Evolutionary conservation across 148 eudicot genomes (phyloP).

Genomic region (Spergularia bocconei): DNA sequence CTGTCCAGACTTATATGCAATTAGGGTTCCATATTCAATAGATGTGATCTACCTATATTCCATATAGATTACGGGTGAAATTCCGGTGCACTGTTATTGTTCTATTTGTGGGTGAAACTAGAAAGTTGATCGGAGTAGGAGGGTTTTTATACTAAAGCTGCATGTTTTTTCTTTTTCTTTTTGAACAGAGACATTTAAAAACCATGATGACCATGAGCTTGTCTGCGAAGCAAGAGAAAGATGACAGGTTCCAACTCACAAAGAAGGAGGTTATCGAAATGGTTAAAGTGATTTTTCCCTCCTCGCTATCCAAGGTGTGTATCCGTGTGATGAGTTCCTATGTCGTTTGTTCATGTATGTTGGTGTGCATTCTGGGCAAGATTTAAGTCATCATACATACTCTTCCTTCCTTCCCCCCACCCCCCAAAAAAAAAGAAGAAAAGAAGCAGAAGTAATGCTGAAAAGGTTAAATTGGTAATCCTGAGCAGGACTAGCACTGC

Average conservation of each 20-base stretch:
- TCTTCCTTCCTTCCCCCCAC: not conserved
- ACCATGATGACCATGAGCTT: slow-evolving; percentile 66
- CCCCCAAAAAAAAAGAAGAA: not conserved
- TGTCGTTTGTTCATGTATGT: slow-evolving; percentile 2
- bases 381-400: not conserved
- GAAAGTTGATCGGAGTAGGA: not conserved
- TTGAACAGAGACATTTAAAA: slow-evolving; percentile 73
- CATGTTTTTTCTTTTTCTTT: slow-evolving; percentile 6
- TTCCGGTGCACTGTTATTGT: no score
- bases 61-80: no score
- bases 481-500: not conserved
- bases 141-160: not conserved
- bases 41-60: slow-evolving; percentile 1
- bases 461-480: not conserved
- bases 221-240: slow-evolving; percentile 86
- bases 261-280: slow-evolving; percentile 80
- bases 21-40: not conserved
- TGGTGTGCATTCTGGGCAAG: not conserved
- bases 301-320: slow-evolving; percentile 62
- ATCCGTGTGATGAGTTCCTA: not conserved
- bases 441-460: not conserved
- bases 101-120: no score
- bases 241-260: slow-evolving; percentile 67
- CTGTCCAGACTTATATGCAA: not conserved
- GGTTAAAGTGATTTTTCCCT: slow-evolving; percentile 55